Evolutionary conservation across 805 yeast species (phyloP).

Genomic region (Kuraishia molischiana): DNA sequence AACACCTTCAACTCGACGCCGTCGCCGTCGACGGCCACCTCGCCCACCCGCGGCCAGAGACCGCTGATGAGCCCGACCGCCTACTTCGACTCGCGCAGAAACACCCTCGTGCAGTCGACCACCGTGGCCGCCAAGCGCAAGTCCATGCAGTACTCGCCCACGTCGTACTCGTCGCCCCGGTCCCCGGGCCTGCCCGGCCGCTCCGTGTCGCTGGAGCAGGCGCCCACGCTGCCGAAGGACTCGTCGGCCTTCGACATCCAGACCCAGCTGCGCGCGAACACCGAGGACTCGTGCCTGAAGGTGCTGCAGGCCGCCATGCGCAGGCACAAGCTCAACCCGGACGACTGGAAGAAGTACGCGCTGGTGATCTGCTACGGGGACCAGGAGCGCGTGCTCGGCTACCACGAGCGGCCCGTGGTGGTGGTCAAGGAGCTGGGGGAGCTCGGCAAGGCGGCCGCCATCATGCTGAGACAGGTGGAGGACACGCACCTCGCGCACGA

Average conservation of each 20-base stretch:
- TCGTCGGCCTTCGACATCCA: constrained; percentile 45
- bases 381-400: constrained; percentile 71
- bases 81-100: constrained; percentile 1
- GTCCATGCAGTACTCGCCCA: not conserved
- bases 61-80: constrained; percentile 3
- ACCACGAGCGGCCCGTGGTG: constrained; percentile 82
- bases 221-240: constrained; percentile 4
- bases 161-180: not conserved
- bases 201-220: constrained; percentile 4
- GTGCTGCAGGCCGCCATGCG: constrained; percentile 83
- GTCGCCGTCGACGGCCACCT: not conserved
- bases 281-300: constrained; percentile 86
- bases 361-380: constrained; percentile 86
- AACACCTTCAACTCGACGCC: not conserved
- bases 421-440: constrained; percentile 81
- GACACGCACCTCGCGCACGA: constrained; percentile 25
- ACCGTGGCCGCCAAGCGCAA: not conserved
- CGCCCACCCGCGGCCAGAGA: not conserved
- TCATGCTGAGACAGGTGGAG: constrained; percentile 83
- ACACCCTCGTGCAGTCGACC: constrained; percentile 2
- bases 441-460: constrained; percentile 80
- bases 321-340: constrained; percentile 65
- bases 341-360: constrained; percentile 84
- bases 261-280: constrained; percentile 74
- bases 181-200: constrained; percentile 6